Percentiles rank a stretch among this genome's conserved stretches.
phyloP scores from a whole-genome alignment of 768 basidiomycete species.

The Candolleomyces eurysporus region DNA sequence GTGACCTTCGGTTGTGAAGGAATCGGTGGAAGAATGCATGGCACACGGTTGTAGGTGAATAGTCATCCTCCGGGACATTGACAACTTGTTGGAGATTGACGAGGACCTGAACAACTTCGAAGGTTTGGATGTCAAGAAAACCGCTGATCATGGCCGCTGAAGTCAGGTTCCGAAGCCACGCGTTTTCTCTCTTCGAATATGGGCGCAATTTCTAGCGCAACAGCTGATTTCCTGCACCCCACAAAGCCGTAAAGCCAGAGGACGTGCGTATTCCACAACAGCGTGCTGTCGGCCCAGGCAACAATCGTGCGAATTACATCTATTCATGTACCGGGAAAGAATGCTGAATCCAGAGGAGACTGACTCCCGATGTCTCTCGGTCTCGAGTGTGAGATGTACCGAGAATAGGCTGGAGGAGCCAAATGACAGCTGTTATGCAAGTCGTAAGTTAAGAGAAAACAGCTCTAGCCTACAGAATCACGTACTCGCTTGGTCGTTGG shows the following conservation, averaged over 20 bases:
- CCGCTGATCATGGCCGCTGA: no score
- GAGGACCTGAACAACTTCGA: no score
- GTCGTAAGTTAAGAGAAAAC: no score
- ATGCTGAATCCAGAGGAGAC: not conserved
- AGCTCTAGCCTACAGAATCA: no score
- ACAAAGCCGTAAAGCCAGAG: conserved; percentile 18
- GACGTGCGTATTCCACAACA: not conserved
- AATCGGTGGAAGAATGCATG: no score
- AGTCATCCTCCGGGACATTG: no score
- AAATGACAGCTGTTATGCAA: not conserved
- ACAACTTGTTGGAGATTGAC: no score
- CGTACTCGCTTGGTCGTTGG: no score
- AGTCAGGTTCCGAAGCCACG: no score
- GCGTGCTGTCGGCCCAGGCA: not conserved
- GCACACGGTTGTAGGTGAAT: no score
- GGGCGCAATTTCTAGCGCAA: conserved; percentile 14
- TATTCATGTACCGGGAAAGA: not conserved
- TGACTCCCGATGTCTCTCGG: not conserved
- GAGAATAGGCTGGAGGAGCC: not conserved
- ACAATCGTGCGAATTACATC: not conserved
- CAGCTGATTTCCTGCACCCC: conserved; percentile 20
- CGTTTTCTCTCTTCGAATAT: not conserved
- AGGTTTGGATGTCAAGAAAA: no score
- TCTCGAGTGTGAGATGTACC: not conserved
- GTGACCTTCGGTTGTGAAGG: no score